Evolutionary conservation across 2,329 filamentous ascomycete genomes (phyloP), one percentile per base, ranked within the genome.

Genomic region (Cytospora leucostoma): DNA sequence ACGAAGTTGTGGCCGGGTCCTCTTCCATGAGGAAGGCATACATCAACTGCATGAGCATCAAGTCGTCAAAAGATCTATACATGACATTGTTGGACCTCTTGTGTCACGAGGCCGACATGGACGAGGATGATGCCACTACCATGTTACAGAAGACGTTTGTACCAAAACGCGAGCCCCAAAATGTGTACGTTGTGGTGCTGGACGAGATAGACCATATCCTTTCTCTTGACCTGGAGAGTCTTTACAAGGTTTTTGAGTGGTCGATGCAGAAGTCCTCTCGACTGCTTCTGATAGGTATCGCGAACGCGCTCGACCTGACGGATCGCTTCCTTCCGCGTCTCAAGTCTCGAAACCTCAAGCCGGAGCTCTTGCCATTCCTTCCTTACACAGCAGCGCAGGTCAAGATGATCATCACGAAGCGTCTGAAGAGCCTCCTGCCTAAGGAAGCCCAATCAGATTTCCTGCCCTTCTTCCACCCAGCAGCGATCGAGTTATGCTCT

Each of bases 161-260:
- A 54, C 82, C 87, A 35, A 86, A 81, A 74, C 84, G 82, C 67
- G 82, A 80, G 66, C 76, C 76, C 3, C 74, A 79, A 2, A 78
- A 81, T 19, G 84, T 91, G 13, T 96, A 90, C 71, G 75, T 98
- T n/a, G 87, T 99, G 35, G 90, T 92, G 1, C 80, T 99, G 63
- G 95, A 99, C 71, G 95, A 99, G 77, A 94, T 99, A 65, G 95
- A 99, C 71, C 91, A 96, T 72, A 88, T 99, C 56, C 82, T 99
- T 49, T 94, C 91, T 1, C 82, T 97, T 67, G 94, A 97, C 69
- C 80, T 95, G 64, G 92, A 96, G 69, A 89, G 95, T 61, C 81
- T 99, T 15, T 97, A 98, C 77, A 90, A 88, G 66, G 81, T 99
- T n/a, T 97, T 99, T 69, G 93, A 97, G 74, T 98, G 94, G 93